Percentiles rank a stretch among this genome's conserved stretches.
phyloP scores from a whole-genome alignment of 352 stramenopile species.

The Phytophthora vignae region DNA sequence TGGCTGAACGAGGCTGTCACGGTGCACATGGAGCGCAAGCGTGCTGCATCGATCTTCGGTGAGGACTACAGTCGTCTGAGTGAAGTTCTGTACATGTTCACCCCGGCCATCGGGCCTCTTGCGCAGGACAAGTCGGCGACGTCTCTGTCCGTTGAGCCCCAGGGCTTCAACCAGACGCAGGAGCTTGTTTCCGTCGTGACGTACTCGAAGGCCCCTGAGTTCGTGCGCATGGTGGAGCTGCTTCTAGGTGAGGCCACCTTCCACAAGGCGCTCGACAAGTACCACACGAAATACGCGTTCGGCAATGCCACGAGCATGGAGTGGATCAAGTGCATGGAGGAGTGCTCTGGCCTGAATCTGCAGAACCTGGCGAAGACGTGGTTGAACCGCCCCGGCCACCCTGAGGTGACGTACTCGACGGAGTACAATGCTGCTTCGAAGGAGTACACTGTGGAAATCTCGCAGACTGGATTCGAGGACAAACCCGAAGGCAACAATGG shows the following conservation, averaged over 20 bases:
- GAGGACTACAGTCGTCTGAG: constrained; percentile 76
- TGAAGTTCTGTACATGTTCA: constrained; percentile 81
- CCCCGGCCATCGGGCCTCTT: constrained; percentile 70
- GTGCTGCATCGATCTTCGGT: constrained; percentile 68
- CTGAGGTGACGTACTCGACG: constrained; percentile 69
- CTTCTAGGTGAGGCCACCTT: constrained; percentile 69
- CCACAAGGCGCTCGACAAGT: constrained; percentile 80
- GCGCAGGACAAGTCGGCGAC: constrained; percentile 76
- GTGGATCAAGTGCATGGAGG: constrained; percentile 83
- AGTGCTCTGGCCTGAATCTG: constrained; percentile 67
- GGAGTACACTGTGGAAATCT: constrained; percentile 67
- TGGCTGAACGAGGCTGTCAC: constrained; percentile 86
- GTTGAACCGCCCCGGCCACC: constrained; percentile 77
- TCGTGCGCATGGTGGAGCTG: constrained; percentile 83
- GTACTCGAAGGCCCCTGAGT: constrained; percentile 82
- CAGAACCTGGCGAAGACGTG: constrained; percentile 77
- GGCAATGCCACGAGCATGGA: constrained; percentile 78
- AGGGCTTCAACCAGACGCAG: constrained; percentile 84
- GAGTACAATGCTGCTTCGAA: constrained; percentile 59
- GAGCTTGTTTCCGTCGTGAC: constrained; percentile 81
- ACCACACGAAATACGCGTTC: constrained; percentile 81
- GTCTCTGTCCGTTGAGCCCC: constrained; percentile 72
- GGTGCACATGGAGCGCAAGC: constrained; percentile 84
- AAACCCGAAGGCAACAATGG: constrained; percentile 69
- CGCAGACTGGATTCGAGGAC: constrained; percentile 76